These are phyloP conservation scores for Aquilaria sinensis DNA, from an alignment of 345 rosid genomes.

Conservation along the genomic window DNA sequence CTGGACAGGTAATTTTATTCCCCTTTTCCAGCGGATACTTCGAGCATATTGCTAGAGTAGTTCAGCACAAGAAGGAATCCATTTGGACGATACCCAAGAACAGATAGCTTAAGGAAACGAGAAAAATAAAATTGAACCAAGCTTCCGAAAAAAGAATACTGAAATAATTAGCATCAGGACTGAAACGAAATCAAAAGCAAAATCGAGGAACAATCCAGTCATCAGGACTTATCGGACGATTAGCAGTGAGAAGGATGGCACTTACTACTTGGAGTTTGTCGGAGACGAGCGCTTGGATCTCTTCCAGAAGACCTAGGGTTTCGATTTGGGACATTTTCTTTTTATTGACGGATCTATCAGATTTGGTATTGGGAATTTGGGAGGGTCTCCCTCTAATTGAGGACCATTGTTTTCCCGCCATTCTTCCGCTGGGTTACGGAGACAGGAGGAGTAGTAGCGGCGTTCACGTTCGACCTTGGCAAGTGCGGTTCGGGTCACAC, in stretches of 20 bases:
- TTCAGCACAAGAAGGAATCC: not conserved
- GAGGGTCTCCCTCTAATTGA: slow-evolving; percentile 18
- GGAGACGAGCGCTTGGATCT: slow-evolving; percentile 66
- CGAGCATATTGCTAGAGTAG: not conserved
- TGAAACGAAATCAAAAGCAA: not conserved
- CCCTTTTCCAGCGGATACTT: not conserved
- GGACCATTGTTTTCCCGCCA: slow-evolving; percentile 45
- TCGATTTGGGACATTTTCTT: slow-evolving; percentile 39
- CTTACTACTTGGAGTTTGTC: slow-evolving; percentile 81
- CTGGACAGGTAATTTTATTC: not conserved
- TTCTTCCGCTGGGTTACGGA: not conserved
- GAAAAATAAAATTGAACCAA: not conserved
- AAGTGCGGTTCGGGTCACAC: not conserved
- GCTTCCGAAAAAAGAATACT: not conserved
- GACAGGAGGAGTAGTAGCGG: not conserved
- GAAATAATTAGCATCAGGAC: not conserved
- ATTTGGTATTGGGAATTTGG: slow-evolving; percentile 14
- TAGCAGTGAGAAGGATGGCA: not conserved
- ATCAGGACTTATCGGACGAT: no score
- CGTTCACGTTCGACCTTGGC: not conserved
- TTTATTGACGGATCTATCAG: not conserved
- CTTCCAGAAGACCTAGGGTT: slow-evolving; percentile 63
- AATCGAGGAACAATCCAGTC: no score
- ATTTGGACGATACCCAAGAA: not conserved
- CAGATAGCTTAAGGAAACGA: not conserved